Conservation (phyloP, 2,329 filamentous ascomycete species). For the Rutstroemia sp. region DNA sequence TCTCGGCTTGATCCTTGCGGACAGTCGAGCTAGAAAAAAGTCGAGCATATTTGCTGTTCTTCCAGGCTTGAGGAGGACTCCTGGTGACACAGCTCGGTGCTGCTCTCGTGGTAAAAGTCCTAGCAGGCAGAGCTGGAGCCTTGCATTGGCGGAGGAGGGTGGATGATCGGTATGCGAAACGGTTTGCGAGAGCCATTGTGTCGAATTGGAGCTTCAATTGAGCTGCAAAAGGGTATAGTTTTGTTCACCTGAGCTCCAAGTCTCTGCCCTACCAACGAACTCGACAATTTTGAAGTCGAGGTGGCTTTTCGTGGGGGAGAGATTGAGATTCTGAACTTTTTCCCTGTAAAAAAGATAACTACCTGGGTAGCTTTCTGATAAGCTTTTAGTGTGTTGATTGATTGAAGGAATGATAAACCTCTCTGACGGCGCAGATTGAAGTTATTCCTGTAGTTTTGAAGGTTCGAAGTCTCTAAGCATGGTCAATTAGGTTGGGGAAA, state of each 20-base stretch:
- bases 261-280: conserved; percentile 7
- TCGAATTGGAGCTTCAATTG: conserved; percentile 18
- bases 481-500: conserved; percentile 13
- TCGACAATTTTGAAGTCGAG: conserved; percentile 3
- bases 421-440: conserved; percentile 6
- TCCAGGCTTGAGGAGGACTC: conserved; percentile 17
- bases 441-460: conserved; percentile 23
- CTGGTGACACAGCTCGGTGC: conserved; percentile 19
- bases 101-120: conserved; percentile 27
- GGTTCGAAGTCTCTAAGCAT: conserved; percentile 27
- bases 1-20: conserved; percentile 40
- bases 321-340: conserved; percentile 6
- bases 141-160: conserved; percentile 28
- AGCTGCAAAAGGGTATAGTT: conserved; percentile 3
- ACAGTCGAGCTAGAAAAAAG: conserved; percentile 27
- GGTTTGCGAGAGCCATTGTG: conserved; percentile 29
- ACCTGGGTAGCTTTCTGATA: conserved; percentile 3
- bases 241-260: conserved; percentile 11
- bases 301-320: not conserved
- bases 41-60: conserved; percentile 22
- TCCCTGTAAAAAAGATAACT: not conserved
- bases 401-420: conserved; percentile 10
- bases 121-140: conserved; percentile 16
- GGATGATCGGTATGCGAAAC: conserved; percentile 26
- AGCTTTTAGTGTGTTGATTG: conserved; percentile 5